Conservation (phyloP, 2,329 filamentous ascomycete genomes). For the Phyllosticta paracitricarpa region DNA sequence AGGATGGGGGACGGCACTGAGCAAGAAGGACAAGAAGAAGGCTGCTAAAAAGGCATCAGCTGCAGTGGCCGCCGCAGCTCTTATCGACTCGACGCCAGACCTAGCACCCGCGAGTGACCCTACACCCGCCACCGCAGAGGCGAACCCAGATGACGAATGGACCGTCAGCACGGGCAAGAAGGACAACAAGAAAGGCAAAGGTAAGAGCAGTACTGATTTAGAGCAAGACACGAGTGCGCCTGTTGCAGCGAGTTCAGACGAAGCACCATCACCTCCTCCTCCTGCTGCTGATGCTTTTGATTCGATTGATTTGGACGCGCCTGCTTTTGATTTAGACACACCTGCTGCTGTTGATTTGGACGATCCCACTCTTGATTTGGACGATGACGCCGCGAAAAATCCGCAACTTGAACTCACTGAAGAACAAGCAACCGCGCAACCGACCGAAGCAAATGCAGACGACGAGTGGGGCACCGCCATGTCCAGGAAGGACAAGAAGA, state of each 20-base stretch:
- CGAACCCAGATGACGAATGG: conserved; percentile 1
- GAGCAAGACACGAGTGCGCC: background rate
- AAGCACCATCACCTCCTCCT: background rate
- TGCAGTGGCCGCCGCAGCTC: conserved; percentile 4
- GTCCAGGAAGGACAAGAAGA: conserved; percentile 30
- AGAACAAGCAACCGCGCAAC: background rate
- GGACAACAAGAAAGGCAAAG: conserved; percentile 12
- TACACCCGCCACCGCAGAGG: conserved; percentile 12
- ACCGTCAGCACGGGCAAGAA: background rate
- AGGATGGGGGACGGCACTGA: background rate
- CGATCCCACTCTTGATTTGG: conserved; percentile 11
- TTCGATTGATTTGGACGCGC: background rate
- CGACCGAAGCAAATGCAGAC: background rate
- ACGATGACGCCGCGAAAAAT: conserved; percentile 14
- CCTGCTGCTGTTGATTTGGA: background rate
- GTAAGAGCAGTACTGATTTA: background rate
- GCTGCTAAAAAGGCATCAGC: conserved; percentile 25
- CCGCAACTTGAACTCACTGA: conserved; percentile 1
- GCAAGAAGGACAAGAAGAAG: conserved; percentile 24
- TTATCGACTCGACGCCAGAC: conserved; percentile 13
- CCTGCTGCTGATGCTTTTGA: no score
- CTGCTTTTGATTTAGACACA: background rate
- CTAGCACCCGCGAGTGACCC: conserved; percentile 16
- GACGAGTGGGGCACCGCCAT: conserved; percentile 4
- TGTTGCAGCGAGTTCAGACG: background rate